phyloP scores from a whole-genome alignment of 257 asterid genomes.

The Sherardia arvensis region DNA sequence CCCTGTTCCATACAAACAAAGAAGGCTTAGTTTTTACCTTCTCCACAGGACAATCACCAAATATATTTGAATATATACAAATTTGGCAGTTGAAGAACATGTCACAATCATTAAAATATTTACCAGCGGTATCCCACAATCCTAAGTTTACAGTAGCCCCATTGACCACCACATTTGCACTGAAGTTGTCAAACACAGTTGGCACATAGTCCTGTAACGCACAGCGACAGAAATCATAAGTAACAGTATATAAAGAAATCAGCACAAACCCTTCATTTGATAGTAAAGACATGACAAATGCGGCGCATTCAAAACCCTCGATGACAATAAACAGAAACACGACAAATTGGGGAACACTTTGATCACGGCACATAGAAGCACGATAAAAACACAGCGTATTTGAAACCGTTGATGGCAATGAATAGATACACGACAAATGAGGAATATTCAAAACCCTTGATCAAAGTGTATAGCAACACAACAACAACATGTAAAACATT shows the following conservation, averaged over 20 bases:
- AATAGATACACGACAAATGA: background rate
- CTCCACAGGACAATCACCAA: background rate
- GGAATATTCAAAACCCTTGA: background rate
- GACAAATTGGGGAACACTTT: no score
- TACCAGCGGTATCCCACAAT: slow-evolving; percentile 59
- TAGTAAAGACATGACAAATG: background rate
- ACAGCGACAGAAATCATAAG: slow-evolving; percentile 5
- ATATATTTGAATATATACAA: background rate
- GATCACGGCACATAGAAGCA: background rate
- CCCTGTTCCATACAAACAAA: slow-evolving; percentile 22
- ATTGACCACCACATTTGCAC: slow-evolving; percentile 52
- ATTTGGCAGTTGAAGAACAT: background rate
- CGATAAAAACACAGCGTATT: background rate
- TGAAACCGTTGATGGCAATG: background rate
- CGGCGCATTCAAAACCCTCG: background rate
- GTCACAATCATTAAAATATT: background rate
- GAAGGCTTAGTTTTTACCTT: background rate
- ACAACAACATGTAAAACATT: background rate
- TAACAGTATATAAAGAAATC: slow-evolving; percentile 9
- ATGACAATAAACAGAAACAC: background rate
- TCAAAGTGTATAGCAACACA: background rate
- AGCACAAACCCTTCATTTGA: background rate
- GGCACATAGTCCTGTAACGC: slow-evolving; percentile 63
- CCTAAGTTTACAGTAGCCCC: slow-evolving; percentile 46
- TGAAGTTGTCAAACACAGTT: slow-evolving; percentile 49